Base-by-base conservation (phyloP, 768 basidiomycete species). In the Piloderma croceum region DNA sequence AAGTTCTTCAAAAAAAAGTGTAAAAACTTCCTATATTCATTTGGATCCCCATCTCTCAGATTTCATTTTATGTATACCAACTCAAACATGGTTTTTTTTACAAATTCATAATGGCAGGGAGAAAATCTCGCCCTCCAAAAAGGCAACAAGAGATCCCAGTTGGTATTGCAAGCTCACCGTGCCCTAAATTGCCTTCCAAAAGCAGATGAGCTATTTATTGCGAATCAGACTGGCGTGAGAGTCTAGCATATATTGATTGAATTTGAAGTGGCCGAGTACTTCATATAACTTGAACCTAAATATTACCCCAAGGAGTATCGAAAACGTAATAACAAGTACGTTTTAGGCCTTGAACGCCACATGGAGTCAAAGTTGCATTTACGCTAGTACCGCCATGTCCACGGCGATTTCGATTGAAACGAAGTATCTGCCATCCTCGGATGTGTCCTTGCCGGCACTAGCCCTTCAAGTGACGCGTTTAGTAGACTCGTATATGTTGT, bases 401-500 rank as follows among this genome's bases (percentile, higher is more conserved):
- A 32, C 44, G 43, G 25, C 41, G 52, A 70, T 79, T 38, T 51
- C 61, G 13, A 69, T 81, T 39, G 56, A 67, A 31, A 72, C 73
- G 35, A 67, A 61, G 39, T 73, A 76, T 50, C 49, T 83, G 43
- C 56, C 69, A 21, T 62, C 79, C 6, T 59, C 65, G 24, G 74
- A 79, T 46, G 59, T 68, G 34, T 65, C 71, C 13, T 56, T 74
- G 35, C 80, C 81, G 12, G 70, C 73, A 33, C 66, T 87, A 31
- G 80, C 66, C 13, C 63, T 90, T 41, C 81, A 86, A 47, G 65
- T 83, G 45, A 88, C 79, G 33, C 63, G 63, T 45, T 60, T 90
- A 40, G 75, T 77, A 35, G 78, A 78, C 50, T 81, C 83, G 41
- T 88, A 82, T 62, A 88, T 90, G 85, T 52, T 90, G 38, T 90